Conservation (phyloP, 2,329 filamentous ascomycete species). For the Aspergillus udagawae region DNA sequence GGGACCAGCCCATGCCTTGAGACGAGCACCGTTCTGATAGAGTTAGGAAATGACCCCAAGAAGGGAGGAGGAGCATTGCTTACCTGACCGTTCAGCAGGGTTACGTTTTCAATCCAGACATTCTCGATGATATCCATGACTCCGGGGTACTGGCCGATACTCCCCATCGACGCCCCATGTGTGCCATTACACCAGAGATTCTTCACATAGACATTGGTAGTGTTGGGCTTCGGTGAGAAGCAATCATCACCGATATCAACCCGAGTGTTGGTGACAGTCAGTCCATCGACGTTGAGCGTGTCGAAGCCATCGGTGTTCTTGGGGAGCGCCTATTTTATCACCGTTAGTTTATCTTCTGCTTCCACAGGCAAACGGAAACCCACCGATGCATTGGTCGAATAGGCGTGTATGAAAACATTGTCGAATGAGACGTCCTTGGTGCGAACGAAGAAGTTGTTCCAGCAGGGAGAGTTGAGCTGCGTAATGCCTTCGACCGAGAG, state of each 20-base stretch:
- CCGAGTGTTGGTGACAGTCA: conserved; percentile 50
- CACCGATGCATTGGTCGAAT: conserved; percentile 46
- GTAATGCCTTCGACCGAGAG: conserved; percentile 56
- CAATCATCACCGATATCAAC: conserved; percentile 58
- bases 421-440: conserved; percentile 54
- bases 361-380: background rate
- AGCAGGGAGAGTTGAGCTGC: conserved; percentile 59
- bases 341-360: background rate
- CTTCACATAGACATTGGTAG: conserved; percentile 54
- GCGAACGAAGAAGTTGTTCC: conserved; percentile 60
- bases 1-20: conserved; percentile 60
- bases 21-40: conserved; percentile 51
- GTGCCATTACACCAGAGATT: conserved; percentile 60
- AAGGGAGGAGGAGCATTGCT: background rate
- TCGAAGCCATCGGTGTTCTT: conserved; percentile 64
- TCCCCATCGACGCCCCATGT: conserved; percentile 56
- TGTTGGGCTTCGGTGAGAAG: conserved; percentile 59
- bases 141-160: conserved; percentile 55
- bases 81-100: conserved; percentile 49
- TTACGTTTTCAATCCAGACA: conserved; percentile 57
- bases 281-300: conserved; percentile 53
- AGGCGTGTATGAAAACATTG: conserved; percentile 52
- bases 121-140: conserved; percentile 55
- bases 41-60: conserved; percentile 19
- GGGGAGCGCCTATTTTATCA: conserved; percentile 38